Evolutionary conservation across 148 eudicot species (phyloP).

Genomic region (Vaccinium vitisidaea): DNA sequence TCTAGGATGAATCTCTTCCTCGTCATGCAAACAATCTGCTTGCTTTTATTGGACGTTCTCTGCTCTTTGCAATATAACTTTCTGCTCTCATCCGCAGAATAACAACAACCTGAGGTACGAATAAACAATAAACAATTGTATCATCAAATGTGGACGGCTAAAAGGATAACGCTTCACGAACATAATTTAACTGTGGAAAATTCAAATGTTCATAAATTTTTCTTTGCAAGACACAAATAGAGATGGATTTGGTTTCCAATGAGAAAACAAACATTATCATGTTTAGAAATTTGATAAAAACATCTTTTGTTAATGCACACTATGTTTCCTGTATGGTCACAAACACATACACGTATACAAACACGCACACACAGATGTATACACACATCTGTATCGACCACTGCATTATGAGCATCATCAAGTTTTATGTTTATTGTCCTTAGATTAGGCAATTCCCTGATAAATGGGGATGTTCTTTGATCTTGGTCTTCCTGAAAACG

Average conservation of each 20-base stretch:
- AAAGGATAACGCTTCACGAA: not conserved
- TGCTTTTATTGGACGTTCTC: not conserved
- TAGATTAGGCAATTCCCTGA: not conserved
- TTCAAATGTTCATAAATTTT: not conserved
- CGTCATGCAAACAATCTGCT: not conserved
- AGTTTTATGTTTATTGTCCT: not conserved
- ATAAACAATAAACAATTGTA: not conserved
- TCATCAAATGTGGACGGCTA: not conserved
- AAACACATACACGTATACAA: too few relatives aligned
- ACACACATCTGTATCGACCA: not conserved
- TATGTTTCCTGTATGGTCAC: not conserved
- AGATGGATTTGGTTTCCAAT: not conserved
- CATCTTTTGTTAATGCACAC: not conserved
- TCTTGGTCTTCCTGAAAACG: not conserved
- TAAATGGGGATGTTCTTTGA: not conserved
- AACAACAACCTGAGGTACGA: not conserved
- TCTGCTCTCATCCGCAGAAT: not conserved
- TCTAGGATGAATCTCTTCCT: not conserved
- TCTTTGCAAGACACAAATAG: not conserved
- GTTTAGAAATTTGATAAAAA: not conserved
- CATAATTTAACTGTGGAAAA: too few relatives aligned
- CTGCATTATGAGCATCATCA: not conserved
- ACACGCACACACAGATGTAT: not conserved
- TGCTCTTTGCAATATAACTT: not conserved
- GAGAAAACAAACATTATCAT: not conserved